phyloP scores from a whole-genome alignment of 2,329 filamentous ascomycete species.

The Aspergillus ochraceus region DNA sequence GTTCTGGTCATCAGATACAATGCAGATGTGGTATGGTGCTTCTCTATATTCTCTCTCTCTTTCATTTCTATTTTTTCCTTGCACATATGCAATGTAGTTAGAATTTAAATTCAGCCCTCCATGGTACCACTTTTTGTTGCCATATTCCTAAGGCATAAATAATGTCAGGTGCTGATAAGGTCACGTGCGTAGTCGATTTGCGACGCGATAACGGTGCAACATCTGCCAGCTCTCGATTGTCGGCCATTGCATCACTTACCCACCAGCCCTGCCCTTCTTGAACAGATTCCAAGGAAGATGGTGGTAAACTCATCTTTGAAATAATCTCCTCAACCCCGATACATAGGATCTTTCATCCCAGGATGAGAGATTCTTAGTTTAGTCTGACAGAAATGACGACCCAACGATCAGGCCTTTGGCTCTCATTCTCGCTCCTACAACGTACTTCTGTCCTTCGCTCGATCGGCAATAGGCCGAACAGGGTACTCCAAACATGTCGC shows the following conservation, averaged over 20 bases:
- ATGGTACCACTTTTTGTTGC: background rate
- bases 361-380: slow-evolving; percentile 18
- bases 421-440: slow-evolving; percentile 18
- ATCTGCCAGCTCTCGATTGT: background rate
- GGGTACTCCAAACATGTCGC: slow-evolving; percentile 13
- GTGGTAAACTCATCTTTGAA: background rate
- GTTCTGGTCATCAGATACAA: background rate
- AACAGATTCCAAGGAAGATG: slow-evolving; percentile 1
- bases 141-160: background rate
- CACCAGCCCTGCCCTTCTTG: background rate
- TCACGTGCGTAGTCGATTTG: slow-evolving; percentile 4
- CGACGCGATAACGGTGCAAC: slow-evolving; percentile 1
- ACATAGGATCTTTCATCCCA: background rate
- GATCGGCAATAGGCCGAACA: slow-evolving; percentile 11
- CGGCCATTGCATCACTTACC: background rate
- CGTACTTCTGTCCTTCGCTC: slow-evolving; percentile 16
- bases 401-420: slow-evolving; percentile 19
- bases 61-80: too few relatives aligned
- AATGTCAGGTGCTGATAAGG: slow-evolving; percentile 10
- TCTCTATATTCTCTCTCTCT: too few relatives aligned
- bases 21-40: too few relatives aligned
- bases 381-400: slow-evolving; percentile 19
- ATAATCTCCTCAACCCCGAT: background rate
- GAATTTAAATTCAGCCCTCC: background rate
- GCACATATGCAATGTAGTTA: background rate